Evolutionary conservation across 2,329 filamentous ascomycete species (phyloP), one percentile per base, ranked within the genome.

Genomic region (Paraphaeosphaeria minitans): DNA sequence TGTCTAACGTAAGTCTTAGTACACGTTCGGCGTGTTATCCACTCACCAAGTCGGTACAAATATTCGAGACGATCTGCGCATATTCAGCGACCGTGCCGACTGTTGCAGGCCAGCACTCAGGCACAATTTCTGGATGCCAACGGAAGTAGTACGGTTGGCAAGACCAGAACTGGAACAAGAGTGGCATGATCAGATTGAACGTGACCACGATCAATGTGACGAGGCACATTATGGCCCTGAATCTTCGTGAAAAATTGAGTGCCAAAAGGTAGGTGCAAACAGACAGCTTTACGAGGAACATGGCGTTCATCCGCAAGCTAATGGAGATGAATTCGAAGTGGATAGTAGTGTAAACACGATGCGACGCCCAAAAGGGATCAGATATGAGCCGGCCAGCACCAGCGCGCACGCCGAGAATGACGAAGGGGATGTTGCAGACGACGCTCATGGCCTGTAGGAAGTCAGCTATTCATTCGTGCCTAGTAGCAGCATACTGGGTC

Each of bases 201-300:
- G 39, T 52, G 8, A 52, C 55, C 12, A 62, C 59, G 19, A 59
- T 56, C 8, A 46, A 29, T 22, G 58, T 22, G 9, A 57, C 45
- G 10, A 43, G 29, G 62, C 62, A 63, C 31, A 63, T 58, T n/a
- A 66, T 47, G 1, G 35, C 12, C 22, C 63, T 56, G 45, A 60
- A 62, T 14, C 39, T 53, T 6, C 45, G 49, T 27, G 58, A 61
- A 35, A 66, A 65, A 39, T 64, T 51, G 35, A 66, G 43, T 10
- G 54, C 57, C 16, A 66, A 53, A 1, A 66, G 49, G 37, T 66
- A 66, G 19, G 51, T 49, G 46, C 64, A 65, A 33, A 66, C 56
- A 2, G 62, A 65, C 5, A 58, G 27, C 21, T 65, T 58, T 27
- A 63, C 60, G 16, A 60, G n/a, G 24, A 57, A 65, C 61, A 65